Base-by-base conservation (phyloP, 768 basidiomycete species). In the Tylopilus subfusipes region DNA sequence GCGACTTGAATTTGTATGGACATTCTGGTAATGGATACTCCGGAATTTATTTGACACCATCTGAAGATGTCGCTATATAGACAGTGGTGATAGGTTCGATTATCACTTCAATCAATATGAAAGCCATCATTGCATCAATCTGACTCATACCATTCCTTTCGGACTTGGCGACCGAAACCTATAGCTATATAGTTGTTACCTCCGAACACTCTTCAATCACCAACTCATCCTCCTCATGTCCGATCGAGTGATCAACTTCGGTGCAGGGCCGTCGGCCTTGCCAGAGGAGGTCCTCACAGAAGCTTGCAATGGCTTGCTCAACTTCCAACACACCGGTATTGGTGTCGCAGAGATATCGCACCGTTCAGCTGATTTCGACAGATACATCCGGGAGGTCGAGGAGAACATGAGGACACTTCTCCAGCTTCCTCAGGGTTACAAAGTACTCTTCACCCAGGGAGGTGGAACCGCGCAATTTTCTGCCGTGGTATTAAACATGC, bases 281-380 rank as follows among this genome's bases (percentile, higher is more conserved):
- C 97, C 97, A 16, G 79, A 84, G n/a, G 75, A 84, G 4, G 92
- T 98, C 29, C 82, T 99, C 50, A 73, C 85, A 62, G 84, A 94
- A 68, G 93, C 95, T 2, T 80, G 88, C 14, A 74, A 81, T 57
- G 93, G 89, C 16, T 78, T 98, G n/a, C 76, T 99, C 63, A 89
- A 98, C 77, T 98, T 93, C 72, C 77, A 86, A 52, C 80, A 80
- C 44, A 95, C 91, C 3, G 97, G 97, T 25, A 95, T 98, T 56
- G 97, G 97, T 42, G 84, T 99, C 68, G 90, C 93, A 40, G 97
- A 99, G 72, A 83, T 98, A 68, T 96, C 93, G 1, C 97, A 99
- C 71, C 89, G 97, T 60, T 93, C 93, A 38, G 84, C 90, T 63
- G 88, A 94, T 59, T 98, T 98, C 70, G 78, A 79, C 49, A 76